Conservation (phyloP, 2,329 filamentous ascomycete genomes). For the Penicillium sp. region DNA sequence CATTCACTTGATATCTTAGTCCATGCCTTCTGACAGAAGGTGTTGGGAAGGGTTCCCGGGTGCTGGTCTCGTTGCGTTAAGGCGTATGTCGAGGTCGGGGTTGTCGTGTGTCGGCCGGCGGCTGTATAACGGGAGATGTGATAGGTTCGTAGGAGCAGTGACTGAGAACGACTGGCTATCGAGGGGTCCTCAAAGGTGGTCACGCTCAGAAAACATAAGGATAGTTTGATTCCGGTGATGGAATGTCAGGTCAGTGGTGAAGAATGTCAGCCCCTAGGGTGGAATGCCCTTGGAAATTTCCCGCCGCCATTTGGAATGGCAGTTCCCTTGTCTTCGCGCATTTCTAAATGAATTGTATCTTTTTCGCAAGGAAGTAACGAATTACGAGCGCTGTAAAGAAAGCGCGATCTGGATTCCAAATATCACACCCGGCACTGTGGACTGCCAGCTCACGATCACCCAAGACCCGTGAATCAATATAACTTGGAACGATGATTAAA, state of each 20-base stretch:
- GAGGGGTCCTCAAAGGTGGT: not conserved
- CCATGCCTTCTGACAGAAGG: slow-evolving; percentile 17
- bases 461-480: not conserved
- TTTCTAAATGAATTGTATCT: not conserved
- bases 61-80: not conserved
- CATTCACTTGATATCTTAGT: slow-evolving; percentile 11
- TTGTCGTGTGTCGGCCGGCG: not conserved
- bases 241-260: slow-evolving; percentile 20
- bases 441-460: not conserved
- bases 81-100: slow-evolving; percentile 1
- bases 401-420: not conserved
- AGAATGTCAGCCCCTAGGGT: slow-evolving; percentile 23
- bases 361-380: slow-evolving; percentile 3
- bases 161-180: not conserved
- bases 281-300: slow-evolving; percentile 21
- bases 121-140: slow-evolving; percentile 8
- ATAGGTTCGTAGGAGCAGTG: slow-evolving; percentile 6
- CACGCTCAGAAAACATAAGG: slow-evolving; percentile 20
- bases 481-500: not conserved
- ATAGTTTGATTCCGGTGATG: slow-evolving; percentile 20
- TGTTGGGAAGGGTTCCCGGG: not conserved
- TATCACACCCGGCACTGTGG: not conserved
- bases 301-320: slow-evolving; percentile 23
- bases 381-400: not conserved
- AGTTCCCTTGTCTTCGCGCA: not conserved